Conservation (phyloP, 2,329 filamentous ascomycete genomes). For the Aspergillus sp. region DNA sequence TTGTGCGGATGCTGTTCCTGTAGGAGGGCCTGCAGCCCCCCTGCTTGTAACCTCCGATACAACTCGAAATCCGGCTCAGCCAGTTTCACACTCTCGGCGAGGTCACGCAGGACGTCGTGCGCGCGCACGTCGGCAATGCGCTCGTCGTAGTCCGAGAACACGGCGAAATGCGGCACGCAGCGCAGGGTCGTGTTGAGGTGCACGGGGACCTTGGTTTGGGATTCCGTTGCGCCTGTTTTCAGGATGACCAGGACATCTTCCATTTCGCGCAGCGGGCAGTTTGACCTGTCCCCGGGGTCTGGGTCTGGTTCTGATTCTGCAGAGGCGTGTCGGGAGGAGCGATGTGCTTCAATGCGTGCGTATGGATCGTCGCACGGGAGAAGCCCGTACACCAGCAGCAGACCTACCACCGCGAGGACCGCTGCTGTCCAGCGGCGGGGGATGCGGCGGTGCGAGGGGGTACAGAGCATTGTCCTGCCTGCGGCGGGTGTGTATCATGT, state of each 20-base stretch:
- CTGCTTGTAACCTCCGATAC: conserved; percentile 41
- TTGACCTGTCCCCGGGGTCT: neutral
- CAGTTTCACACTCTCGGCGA: conserved; percentile 8
- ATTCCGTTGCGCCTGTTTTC: conserved; percentile 29
- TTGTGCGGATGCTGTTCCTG: conserved; percentile 2
- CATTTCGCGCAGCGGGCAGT: conserved; percentile 5
- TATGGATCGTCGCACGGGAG: too few relatives aligned
- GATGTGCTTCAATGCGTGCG: too few relatives aligned
- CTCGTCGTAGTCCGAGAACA: conserved; percentile 31
- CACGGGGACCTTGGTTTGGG: conserved; percentile 25
- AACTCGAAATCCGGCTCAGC: conserved; percentile 10
- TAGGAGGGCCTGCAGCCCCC: conserved; percentile 35
- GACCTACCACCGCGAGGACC: too few relatives aligned
- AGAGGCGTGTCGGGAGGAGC: too few relatives aligned
- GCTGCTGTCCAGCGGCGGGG: too few relatives aligned
- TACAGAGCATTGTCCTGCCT: too few relatives aligned
- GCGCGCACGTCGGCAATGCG: conserved; percentile 22
- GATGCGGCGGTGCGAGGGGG: too few relatives aligned
- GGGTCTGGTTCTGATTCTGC: too few relatives aligned
- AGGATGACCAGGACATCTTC: conserved; percentile 26
- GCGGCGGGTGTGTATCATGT: too few relatives aligned
- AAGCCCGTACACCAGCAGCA: too few relatives aligned
- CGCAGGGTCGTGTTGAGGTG: conserved; percentile 26
- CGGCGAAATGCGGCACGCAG: conserved; percentile 26
- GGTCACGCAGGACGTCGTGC: conserved; percentile 24